Percentiles rank a stretch among this genome's conserved stretches.
Conservation (phyloP, 768 basidiomycete species). For the Auricularia cornea region DNA sequence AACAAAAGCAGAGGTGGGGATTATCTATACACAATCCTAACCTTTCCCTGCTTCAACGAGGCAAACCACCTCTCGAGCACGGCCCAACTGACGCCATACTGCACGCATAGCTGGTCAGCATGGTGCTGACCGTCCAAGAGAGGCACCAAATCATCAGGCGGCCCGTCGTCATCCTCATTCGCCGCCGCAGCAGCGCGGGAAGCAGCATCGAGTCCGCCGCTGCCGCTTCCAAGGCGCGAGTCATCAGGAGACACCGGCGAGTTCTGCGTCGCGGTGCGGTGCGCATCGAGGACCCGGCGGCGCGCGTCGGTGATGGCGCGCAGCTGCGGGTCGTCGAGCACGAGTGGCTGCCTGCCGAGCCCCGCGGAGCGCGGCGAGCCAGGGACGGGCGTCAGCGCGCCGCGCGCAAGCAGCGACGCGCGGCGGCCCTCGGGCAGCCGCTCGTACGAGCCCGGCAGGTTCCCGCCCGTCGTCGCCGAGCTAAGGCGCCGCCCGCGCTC, state of each 20-base stretch:
- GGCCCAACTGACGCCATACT: constrained; percentile 78
- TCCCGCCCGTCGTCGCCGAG: neutral
- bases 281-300: constrained; percentile 8
- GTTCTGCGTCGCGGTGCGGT: constrained; percentile 9
- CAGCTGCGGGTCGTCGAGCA: neutral
- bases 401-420: neutral
- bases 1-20: neutral
- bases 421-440: neutral
- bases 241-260: constrained; percentile 16
- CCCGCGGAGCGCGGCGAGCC: neutral
- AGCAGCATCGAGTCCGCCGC: constrained; percentile 31
- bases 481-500: neutral
- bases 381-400: neutral
- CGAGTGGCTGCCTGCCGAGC: neutral
- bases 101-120: constrained; percentile 81
- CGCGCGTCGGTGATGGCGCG: neutral
- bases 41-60: constrained; percentile 39
- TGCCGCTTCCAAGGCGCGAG: constrained; percentile 43
- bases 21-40: neutral
- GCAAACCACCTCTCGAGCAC: constrained; percentile 66
- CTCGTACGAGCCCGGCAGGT: neutral
- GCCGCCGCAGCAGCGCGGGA: constrained; percentile 4
- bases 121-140: constrained; percentile 86
- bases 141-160: constrained; percentile 46
- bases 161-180: constrained; percentile 23